These are phyloP conservation scores for Cenchrus purpureus DNA, from an alignment of 176 grass and related monocot species.

Conservation along the genomic window DNA sequence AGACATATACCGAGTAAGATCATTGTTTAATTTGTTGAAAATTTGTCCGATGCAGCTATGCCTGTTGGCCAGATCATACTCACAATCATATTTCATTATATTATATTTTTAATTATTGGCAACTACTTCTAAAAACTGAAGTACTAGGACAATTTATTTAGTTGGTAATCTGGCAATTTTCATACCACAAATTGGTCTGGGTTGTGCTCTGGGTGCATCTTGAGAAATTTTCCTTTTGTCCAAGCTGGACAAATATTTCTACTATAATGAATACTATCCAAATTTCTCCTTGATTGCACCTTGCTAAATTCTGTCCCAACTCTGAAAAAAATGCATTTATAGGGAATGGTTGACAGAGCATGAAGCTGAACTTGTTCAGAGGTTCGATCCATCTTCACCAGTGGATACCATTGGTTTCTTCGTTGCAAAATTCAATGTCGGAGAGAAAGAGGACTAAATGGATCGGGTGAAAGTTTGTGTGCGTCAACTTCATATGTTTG, in stretches of 20 bases:
- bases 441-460: slow-evolving; percentile 49
- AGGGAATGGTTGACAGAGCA: slow-evolving; percentile 80
- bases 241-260: background rate
- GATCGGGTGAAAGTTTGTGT: background rate
- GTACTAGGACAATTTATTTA: background rate
- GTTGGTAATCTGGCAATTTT: background rate
- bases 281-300: background rate
- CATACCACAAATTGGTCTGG: background rate
- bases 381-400: slow-evolving; percentile 88
- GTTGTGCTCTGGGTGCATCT: background rate
- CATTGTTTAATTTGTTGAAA: slow-evolving; percentile 37
- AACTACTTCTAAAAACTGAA: background rate
- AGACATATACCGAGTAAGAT: slow-evolving; percentile 82
- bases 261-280: background rate
- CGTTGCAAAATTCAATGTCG: slow-evolving; percentile 81
- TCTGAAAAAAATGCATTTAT: slow-evolving; percentile 14
- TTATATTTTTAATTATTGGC: background rate
- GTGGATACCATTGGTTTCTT: slow-evolving; percentile 97
- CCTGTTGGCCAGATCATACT: slow-evolving; percentile 10
- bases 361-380: slow-evolving; percentile 90
- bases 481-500: too few relatives aligned
- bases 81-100: background rate
- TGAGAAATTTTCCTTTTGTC: background rate
- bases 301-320: background rate
- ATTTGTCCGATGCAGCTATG: slow-evolving; percentile 1